phyloP scores from a whole-genome alignment of 2,329 filamentous ascomycete species.

The Xylaria sp. region DNA sequence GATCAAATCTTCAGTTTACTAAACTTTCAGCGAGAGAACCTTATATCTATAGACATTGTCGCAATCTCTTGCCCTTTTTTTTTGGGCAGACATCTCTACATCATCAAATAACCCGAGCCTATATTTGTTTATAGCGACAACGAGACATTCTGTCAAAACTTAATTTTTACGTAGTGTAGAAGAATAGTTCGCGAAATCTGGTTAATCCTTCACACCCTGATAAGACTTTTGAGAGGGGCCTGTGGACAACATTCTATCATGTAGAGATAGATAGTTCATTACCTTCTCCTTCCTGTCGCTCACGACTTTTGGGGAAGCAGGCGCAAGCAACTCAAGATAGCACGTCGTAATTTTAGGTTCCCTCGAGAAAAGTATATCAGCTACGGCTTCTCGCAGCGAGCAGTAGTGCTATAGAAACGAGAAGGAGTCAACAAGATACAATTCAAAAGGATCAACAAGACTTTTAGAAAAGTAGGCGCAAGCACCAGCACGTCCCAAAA shows the following conservation, averaged over 20 bases:
- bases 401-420: not conserved
- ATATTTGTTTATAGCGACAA: not conserved
- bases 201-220: no score
- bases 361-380: not conserved
- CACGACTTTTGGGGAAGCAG: no score
- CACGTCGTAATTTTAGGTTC: not conserved
- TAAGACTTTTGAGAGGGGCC: no score
- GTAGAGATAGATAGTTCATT: no score
- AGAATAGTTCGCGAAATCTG: no score
- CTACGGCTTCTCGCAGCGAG: not conserved
- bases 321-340: not conserved
- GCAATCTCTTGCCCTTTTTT: no score
- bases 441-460: constrained; percentile 1
- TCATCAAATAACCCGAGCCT: not conserved
- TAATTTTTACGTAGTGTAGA: no score
- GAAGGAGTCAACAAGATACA: not conserved
- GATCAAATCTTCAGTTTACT: not conserved
- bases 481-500: not conserved
- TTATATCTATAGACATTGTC: not conserved
- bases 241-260: no score
- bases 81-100: not conserved
- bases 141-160: not conserved
- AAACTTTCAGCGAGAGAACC: not conserved
- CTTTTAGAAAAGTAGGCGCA: not conserved
- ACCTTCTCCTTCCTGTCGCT: no score